Conservation (phyloP, 257 asterid genomes). For the Mentha longifolia region DNA sequence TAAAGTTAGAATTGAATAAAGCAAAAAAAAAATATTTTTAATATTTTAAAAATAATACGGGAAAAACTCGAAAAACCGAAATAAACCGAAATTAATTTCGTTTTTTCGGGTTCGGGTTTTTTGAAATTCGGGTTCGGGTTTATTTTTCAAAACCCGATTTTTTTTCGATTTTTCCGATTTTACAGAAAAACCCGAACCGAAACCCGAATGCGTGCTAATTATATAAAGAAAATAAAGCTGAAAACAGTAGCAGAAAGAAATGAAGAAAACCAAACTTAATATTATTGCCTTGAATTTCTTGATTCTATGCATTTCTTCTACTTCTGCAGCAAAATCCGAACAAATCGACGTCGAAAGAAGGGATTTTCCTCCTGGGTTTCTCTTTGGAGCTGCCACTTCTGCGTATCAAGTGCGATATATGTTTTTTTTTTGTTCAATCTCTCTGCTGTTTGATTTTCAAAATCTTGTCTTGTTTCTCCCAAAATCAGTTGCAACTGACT, state of each 20-base stretch:
- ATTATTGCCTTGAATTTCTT: not conserved
- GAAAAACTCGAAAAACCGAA: too few relatives aligned
- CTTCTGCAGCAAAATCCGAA: constrained; percentile 27
- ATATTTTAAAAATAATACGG: too few relatives aligned
- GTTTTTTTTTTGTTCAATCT: not conserved
- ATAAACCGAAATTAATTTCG: too few relatives aligned
- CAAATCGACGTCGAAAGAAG: constrained; percentile 42
- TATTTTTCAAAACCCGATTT: too few relatives aligned
- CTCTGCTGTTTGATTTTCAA: not conserved
- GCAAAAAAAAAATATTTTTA: too few relatives aligned
- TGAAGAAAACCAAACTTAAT: not conserved
- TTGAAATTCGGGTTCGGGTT: too few relatives aligned
- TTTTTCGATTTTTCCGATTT: too few relatives aligned
- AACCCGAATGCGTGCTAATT: too few relatives aligned
- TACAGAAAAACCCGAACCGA: too few relatives aligned
- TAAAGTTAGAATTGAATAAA: too few relatives aligned
- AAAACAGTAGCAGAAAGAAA: not conserved
- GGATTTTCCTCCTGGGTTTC: constrained; percentile 70
- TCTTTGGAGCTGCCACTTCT: constrained; percentile 78
- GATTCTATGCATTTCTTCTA: constrained; percentile 16
- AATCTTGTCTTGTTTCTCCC: not conserved
- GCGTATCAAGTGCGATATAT: constrained; percentile 43
- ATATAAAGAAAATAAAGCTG: too few relatives aligned
- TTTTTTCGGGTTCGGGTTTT: too few relatives aligned
- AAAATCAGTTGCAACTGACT: not conserved